Percentiles rank a stretch among this genome's conserved stretches.
Conservation (phyloP, 2,329 filamentous ascomycete species). For the Emericellopsis atlantica region DNA sequence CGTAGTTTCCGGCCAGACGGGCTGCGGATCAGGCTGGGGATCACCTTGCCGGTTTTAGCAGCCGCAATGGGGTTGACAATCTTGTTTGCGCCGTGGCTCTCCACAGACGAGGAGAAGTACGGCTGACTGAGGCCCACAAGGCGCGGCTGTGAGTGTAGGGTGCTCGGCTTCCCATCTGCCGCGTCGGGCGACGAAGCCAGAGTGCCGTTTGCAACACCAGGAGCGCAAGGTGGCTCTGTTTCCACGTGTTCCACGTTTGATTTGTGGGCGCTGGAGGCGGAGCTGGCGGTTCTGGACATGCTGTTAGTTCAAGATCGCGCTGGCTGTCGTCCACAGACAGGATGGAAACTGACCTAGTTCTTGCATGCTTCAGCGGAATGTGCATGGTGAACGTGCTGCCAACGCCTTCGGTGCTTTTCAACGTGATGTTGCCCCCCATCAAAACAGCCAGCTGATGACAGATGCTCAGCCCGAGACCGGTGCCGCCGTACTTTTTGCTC, state of each 20-base stretch:
- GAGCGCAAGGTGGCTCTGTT: too few species aligned
- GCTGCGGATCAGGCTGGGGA: constrained; percentile 52
- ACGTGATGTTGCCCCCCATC: constrained; percentile 66
- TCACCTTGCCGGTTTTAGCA: constrained; percentile 15
- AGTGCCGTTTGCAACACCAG: not conserved
- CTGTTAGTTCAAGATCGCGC: too few species aligned
- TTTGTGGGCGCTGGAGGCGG: too few species aligned
- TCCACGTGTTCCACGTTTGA: too few species aligned
- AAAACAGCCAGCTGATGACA: constrained; percentile 74
- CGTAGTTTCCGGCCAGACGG: constrained; percentile 52
- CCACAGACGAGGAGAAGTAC: constrained; percentile 47
- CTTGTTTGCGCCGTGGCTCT: constrained; percentile 11
- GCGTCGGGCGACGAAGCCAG: not conserved
- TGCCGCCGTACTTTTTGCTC: constrained; percentile 83
- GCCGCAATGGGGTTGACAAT: constrained; percentile 1
- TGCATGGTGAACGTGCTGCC: constrained; percentile 75
- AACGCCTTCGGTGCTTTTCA: constrained; percentile 58
- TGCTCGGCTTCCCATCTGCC: constrained; percentile 11
- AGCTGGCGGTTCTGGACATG: too few species aligned
- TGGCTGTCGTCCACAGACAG: too few species aligned
- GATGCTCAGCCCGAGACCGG: constrained; percentile 78
- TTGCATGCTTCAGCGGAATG: constrained; percentile 68
- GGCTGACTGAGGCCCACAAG: constrained; percentile 73
- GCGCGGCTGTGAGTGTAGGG: constrained; percentile 59
- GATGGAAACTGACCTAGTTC: constrained; percentile 32